Evolutionary conservation across 805 yeast species (phyloP), one percentile per base, ranked within the genome.

Genomic region (Cyberlindnera euphorbiae): DNA sequence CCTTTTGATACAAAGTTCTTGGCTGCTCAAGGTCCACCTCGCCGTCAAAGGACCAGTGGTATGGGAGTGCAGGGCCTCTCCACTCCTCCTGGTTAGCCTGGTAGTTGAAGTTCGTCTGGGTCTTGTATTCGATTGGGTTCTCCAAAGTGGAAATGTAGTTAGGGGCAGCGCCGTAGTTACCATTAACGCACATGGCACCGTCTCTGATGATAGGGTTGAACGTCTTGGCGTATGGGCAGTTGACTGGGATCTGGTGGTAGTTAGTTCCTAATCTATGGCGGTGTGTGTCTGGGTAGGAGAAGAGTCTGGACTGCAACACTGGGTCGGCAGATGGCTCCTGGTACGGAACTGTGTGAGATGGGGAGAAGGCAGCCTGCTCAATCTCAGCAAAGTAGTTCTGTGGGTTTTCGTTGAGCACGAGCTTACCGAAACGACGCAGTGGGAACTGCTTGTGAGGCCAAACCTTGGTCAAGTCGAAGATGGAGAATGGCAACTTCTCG

Each of bases 361-460:
- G 94, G 3, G 89, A 77, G 60, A 84, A 84, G 1, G 94, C 94
- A 44, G 80, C 83, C 58, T 84, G 93, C 60, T 84, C 94, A 39
- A 82, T 73, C 59, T 84, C 95, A 33, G 95, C 95, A 59, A 85
- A 86, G 64, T 79, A 87, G 63, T 86, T 86, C 62, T 74, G 67
- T 42, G 95, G 93, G 64, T 86, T 86, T 63, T 83, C 85, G 62
- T 86, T 82, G 59, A 86, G 63, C 2, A 76, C 77, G 47, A 86
- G 66, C 59, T 78, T 79, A 59, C 95, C 96, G 57, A 87, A 80
- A 60, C 79, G 78, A 62, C 95, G 77, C 66, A 87, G 63, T 55
- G 96, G 96, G 71, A 77, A 87, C 39, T 86, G 80, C 50, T 65
- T 67, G 58, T 87, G 94, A 24, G 96, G 87, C 96, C 96, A 87